Conservation (phyloP, 805 yeast genomes). For the Pichia scutulata region DNA sequence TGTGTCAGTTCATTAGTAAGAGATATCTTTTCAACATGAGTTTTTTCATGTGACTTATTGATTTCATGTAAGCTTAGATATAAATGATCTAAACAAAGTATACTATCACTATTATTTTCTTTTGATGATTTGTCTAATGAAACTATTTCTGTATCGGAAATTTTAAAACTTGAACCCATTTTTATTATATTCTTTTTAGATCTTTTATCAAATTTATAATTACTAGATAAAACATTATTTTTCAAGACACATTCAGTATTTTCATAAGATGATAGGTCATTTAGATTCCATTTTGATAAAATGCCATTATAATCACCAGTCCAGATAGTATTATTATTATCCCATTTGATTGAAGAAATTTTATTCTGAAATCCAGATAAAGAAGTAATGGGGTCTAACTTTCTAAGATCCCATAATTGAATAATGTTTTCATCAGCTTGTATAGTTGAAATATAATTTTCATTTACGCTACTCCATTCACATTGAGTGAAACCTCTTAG, state of each 20-base stretch:
- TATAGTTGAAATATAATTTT: conserved; percentile 57
- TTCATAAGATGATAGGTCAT: conserved; percentile 3
- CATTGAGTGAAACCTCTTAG: conserved; percentile 33
- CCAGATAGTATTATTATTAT: conserved; percentile 33
- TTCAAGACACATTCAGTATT: not conserved
- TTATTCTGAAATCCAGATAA: conserved; percentile 49
- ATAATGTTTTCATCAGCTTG: conserved; percentile 41
- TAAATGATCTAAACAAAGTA: conserved; percentile 47
- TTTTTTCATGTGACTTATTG: not conserved
- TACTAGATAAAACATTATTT: not conserved
- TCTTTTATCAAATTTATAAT: not conserved
- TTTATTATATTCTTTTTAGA: not conserved
- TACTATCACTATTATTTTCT: conserved; percentile 16
- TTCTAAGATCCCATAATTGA: conserved; percentile 72
- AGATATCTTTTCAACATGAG: not conserved
- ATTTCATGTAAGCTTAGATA: conserved; percentile 46
- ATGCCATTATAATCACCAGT: conserved; percentile 60
- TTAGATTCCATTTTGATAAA: conserved; percentile 50
- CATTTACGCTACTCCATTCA: conserved; percentile 57
- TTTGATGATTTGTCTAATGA: conserved; percentile 30
- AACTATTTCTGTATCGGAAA: conserved; percentile 41
- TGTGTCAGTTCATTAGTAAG: not conserved
- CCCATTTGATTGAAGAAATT: conserved; percentile 57
- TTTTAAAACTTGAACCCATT: not conserved
- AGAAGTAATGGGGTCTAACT: conserved; percentile 41